Base-by-base conservation (phyloP, 805 yeast genomes). In the Saccharomycopsis babjevae region DNA sequence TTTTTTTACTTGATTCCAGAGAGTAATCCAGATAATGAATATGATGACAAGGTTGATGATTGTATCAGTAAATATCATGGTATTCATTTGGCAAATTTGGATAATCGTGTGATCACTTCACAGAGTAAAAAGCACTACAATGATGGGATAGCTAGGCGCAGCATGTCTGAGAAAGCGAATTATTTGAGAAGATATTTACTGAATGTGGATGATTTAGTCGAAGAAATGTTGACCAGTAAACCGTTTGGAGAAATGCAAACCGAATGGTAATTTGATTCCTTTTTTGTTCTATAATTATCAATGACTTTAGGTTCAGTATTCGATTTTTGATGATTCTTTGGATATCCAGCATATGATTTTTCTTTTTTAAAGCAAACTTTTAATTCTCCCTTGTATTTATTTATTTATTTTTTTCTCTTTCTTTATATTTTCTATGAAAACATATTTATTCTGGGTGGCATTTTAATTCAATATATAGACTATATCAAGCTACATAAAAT, bases 1-100 rank as follows among this genome's bases (percentile, higher is more conserved):
- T 80, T 86, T 60, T 84, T 86, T 68, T 86, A 87, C 67, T 71
- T 87, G 60, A 76, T 82, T 8, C 90, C 89, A 13, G 93, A 86
- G 69, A 72, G 79, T 0, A 61, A 59, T 18, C 55, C 60, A 11
- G 67, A 62, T 50, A 59, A 61, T 32, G 57, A 65, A 2, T 58
- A 56, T 36, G 60, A 60, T 7, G 16, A 11, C 32, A 46, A 46
- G 22, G 25, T 18, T 2, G 32, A 32, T 46, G 15, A 25, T 8
- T 28, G 13, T 10, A 46, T 22, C n/a, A 46, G 1, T 3, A 22
- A 46, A 10, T 16, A 22, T 46, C 16, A 20, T 3, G 52, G 13
- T 46, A 6, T 7, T 46, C 52, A 46, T 11, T 46, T 25, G 16
- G 40, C 59, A 63, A 42, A 63, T 22, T 57, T 62, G 10, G 62